Evolutionary conservation across 225 moss, liverwort and hornwort species (phyloP), one percentile per base, ranked within the genome.

Genomic region (Straminergon stramineum): DNA sequence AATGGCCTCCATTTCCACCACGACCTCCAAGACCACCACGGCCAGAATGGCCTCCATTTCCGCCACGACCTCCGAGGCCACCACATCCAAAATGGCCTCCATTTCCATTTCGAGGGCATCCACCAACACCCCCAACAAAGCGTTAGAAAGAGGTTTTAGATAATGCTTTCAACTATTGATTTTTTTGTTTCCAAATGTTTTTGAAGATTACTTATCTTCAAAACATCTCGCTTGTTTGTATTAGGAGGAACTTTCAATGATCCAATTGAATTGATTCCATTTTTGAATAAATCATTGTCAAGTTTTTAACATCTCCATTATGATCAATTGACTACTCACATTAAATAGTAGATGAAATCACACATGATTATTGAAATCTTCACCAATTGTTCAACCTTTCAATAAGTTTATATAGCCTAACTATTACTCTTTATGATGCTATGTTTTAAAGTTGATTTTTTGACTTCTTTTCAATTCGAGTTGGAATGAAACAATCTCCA

Each of bases 61-160:
- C 41, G 1, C 41, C 64, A 3, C 61, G 14, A 31, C 16, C 55
- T 67, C 35, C 55, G 19, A 66, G 45, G 13, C 79, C 57, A 26
- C 63, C 31, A 12, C 32, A 7, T 5, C 52, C 14, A 60, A 7
- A 5, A 0, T 26, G 26, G 79, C 81, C 61, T 60, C 23, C 75
- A 18, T 75, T 89, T 77, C 66, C 67, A 63, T 39, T 74, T 18
- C 24, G 9, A n/a, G 8, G 35, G 4, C 37, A 10, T 39, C 51
- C 4, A 14, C 4, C 17, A 67, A 0, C 11, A 24, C 19, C 32
- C 57, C 6, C 12, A 21, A 0, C 35, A 67, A 45, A 28, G 7
- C 20, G 1, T 51, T 85, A 52, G 53, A 19, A 26, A n/a, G 3
- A 30, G 39, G 4, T 66, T 43, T 51, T 9, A 10, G 7, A 41